Evolutionary conservation across 1,284 basidiomycete species (phyloP).

Genomic region (Ustilago cynodontis): DNA sequence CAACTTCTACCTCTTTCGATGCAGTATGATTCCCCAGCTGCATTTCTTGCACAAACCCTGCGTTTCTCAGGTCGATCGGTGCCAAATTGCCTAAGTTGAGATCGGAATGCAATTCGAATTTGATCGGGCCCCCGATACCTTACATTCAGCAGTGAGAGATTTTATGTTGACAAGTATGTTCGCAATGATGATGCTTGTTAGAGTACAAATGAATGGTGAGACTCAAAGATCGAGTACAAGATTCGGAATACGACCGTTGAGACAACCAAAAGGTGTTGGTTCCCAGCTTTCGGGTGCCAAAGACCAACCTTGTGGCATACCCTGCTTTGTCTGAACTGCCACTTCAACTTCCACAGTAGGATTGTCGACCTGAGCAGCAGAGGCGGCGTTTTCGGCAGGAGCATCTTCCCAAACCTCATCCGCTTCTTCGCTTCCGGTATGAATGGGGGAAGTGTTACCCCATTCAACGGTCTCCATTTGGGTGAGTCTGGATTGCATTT

Average conservation of each 20-base stretch:
- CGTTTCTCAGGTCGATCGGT: background rate
- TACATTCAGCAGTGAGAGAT: no score
- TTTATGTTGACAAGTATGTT: no score
- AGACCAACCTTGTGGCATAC: conserved; percentile 31
- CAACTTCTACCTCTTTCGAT: conserved; percentile 2
- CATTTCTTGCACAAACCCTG: background rate
- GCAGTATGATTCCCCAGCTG: background rate
- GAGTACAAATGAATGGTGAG: background rate
- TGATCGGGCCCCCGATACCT: background rate
- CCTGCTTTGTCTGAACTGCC: background rate
- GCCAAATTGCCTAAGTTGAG: background rate
- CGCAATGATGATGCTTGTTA: background rate
- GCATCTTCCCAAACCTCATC: background rate
- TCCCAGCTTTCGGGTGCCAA: conserved; percentile 19
- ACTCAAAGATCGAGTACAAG: conserved; percentile 14
- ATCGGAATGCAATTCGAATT: no score
- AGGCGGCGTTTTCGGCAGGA: background rate
- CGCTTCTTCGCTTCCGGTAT: background rate
- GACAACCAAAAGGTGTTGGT: conserved; percentile 37
- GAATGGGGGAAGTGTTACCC: background rate
- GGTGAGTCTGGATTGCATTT: background rate
- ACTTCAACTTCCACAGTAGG: background rate
- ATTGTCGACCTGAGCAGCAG: background rate
- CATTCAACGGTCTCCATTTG: conserved; percentile 8
- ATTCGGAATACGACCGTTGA: conserved; percentile 29